Evolutionary conservation across 2,329 filamentous ascomycete genomes (phyloP), one percentile per base, ranked within the genome.

Genomic region (Penicillium sp.): DNA sequence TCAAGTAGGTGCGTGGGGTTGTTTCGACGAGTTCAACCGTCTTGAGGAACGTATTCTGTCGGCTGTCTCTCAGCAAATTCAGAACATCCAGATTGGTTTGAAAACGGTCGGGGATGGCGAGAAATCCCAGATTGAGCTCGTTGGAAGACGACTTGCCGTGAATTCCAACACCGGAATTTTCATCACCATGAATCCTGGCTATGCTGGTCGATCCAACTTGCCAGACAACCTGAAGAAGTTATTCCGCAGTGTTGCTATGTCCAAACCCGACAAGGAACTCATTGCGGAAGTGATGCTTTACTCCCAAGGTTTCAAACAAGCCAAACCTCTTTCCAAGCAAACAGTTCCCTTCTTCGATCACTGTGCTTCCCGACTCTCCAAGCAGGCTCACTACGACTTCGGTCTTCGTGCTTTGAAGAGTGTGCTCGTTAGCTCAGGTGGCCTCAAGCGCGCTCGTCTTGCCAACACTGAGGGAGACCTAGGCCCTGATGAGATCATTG

Each of bases 261-360:
- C 94, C 10, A 99, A 97, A 76, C 94, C 94, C 0, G 95, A 99
- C 79, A 99, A 99, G 76, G 95, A 99, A 74, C 88, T 99, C 54
- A 99, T 99, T 75, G 91, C 94, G 34, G 94, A 99, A 78, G 94
- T 99, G 67, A 99, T 99, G 95, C 85, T 99, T 34, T 99, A 97
- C 81, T 99, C 95, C 1, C 94, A 99, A 74, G 94, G 94, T 69
- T 99, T 99, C 81, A 95, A 90, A 67, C 91, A 96, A 73, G 94
- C 94, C 34, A 99, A 97, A 76, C 80, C 87, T 56, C 81, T 99
- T 5, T 96, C 94, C 1, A 94, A 93, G 70, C 91, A 97, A 66
- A 95, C 93, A 0, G 94, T 99, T 23, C 95, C 94, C 0, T 99
- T 99, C 81, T 99, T 99, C 75, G 94, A 99, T 69, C 86, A 89